Percentiles rank a stretch among this genome's conserved stretches.
phyloP scores from a whole-genome alignment of 495 filamentous ascomycete genomes.

The Penicillium ucsense region DNA sequence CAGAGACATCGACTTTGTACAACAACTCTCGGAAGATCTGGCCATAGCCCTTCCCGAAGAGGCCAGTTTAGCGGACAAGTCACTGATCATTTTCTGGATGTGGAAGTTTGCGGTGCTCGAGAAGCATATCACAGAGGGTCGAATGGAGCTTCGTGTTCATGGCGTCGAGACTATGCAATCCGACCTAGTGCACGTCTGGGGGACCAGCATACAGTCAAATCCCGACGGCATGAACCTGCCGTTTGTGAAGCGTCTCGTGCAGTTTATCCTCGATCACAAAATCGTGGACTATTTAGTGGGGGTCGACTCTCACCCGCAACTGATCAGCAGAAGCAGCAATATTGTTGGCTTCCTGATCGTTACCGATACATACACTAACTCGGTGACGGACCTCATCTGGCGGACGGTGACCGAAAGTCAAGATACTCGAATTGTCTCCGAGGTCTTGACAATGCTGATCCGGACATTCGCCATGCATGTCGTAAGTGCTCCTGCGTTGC shows the following conservation, averaged over 20 bases:
- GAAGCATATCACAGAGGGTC: slow-evolving; percentile 67
- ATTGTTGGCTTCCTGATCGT: slow-evolving; percentile 85
- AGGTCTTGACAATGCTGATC: slow-evolving; percentile 65
- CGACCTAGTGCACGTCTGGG: slow-evolving; percentile 59
- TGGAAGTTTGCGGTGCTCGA: slow-evolving; percentile 65
- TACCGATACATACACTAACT: slow-evolving; percentile 59
- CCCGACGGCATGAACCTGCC: slow-evolving; percentile 32
- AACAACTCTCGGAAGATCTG: slow-evolving; percentile 26
- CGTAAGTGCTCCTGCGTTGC: slow-evolving; percentile 35
- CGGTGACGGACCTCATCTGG: slow-evolving; percentile 77
- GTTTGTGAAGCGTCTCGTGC: slow-evolving; percentile 53
- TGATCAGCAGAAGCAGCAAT: slow-evolving; percentile 72
- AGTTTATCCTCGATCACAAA: slow-evolving; percentile 52
- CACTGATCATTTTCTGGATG: slow-evolving; percentile 41
- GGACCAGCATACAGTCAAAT: slow-evolving; percentile 37
- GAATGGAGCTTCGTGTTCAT: slow-evolving; percentile 78
- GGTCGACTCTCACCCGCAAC: slow-evolving; percentile 82
- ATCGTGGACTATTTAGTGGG: slow-evolving; percentile 82
- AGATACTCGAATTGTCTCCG: slow-evolving; percentile 74
- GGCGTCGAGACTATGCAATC: slow-evolving; percentile 61
- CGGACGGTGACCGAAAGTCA: slow-evolving; percentile 70
- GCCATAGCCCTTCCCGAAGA: slow-evolving; percentile 31
- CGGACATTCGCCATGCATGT: slow-evolving; percentile 52
- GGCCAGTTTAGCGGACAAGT: slow-evolving; percentile 14
- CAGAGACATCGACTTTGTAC: slow-evolving; percentile 13